Evolutionary conservation across 2,329 filamentous ascomycete genomes (phyloP).

Genomic region (Bipolaris gigantea): DNA sequence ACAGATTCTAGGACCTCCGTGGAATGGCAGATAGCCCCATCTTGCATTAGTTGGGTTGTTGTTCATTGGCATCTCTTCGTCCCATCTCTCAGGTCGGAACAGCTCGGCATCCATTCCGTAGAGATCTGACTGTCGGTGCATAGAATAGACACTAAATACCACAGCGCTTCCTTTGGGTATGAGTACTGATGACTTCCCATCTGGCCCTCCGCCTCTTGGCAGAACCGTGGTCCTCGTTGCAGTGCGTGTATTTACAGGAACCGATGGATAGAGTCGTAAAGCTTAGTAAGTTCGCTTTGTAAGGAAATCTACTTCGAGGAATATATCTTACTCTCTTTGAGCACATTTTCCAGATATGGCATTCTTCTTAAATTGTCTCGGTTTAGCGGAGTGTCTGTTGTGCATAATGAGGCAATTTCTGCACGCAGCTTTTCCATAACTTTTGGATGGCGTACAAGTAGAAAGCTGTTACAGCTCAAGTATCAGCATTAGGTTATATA

Average conservation of each 20-base stretch:
- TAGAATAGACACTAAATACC: constrained; percentile 24
- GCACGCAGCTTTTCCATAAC: constrained; percentile 39
- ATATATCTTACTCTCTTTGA: constrained; percentile 46
- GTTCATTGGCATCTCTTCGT: constrained; percentile 25
- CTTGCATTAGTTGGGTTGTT: constrained; percentile 17
- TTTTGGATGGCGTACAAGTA: constrained; percentile 40
- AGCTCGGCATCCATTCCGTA: constrained; percentile 25
- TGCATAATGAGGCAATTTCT: constrained; percentile 30
- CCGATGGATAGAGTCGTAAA: constrained; percentile 31
- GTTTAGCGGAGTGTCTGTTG: constrained; percentile 45
- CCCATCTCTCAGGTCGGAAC: constrained; percentile 18
- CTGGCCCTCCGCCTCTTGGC: constrained; percentile 20
- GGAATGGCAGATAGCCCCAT: constrained; percentile 30
- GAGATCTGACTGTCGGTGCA: constrained; percentile 21
- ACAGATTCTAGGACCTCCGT: constrained; percentile 24
- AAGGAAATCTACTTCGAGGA: not conserved
- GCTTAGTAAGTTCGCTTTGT: constrained; percentile 6
- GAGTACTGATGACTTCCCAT: constrained; percentile 35
- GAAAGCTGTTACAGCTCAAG: constrained; percentile 34
- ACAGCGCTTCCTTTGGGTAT: constrained; percentile 18
- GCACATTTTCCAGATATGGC: constrained; percentile 29
- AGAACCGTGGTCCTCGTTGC: too few relatives aligned
- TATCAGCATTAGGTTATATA: constrained; percentile 8
- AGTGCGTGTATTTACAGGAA: constrained; percentile 32
- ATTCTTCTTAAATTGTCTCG: constrained; percentile 47